Base-by-base conservation (phyloP, 768 basidiomycete genomes). In the Termitomyces sp. region DNA sequence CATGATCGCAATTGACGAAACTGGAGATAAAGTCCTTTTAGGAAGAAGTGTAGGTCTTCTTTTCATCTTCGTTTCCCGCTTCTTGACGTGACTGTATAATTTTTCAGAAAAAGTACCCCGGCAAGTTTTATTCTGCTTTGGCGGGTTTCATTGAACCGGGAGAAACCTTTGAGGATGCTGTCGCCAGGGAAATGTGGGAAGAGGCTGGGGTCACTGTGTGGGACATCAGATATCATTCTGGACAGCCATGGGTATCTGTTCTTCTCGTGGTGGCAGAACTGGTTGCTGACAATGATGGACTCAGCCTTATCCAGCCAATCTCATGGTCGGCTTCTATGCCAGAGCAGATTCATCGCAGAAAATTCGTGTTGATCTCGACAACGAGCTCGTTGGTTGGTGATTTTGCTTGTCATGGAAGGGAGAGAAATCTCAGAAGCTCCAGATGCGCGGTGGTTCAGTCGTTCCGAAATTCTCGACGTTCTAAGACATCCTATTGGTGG, bases 81-180 rank as follows among this genome's bases (percentile, higher is more conserved):
- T 15, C 15, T 16, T 24, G 54, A n/a, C 20, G 15, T 15, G 39
- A 33, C 35, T 18, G 6, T 15, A 16, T 4, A 35, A 35, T 59
- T 16, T 40, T 56, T 33, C 71, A 89, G 88, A 85, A 80, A 75
- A 85, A 80, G 63, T 91, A 84, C 69, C 87, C 88, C 7, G 78
- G 73, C 2, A 85, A 78, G 53, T 90, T 91, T 73, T 97, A 94
- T 74, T 96, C 94, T 1, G 92, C 93, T 50, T 75, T 98, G 33
- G 94, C 96, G 1, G 96, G 96, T 2, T 98, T 98, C 70, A 83
- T 96, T 49, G 96, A 98, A 71, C 94, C 95, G 5, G 95, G 91
- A 11, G 96, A 99, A 72, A 86, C 91, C 0, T 90, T 97, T 64
- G 96, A 99, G 70, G 95, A 98, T 66, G 90, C 96, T 2, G 95